Evolutionary conservation across 441 rosid species (phyloP).

Genomic region (Populus hybrid): DNA sequence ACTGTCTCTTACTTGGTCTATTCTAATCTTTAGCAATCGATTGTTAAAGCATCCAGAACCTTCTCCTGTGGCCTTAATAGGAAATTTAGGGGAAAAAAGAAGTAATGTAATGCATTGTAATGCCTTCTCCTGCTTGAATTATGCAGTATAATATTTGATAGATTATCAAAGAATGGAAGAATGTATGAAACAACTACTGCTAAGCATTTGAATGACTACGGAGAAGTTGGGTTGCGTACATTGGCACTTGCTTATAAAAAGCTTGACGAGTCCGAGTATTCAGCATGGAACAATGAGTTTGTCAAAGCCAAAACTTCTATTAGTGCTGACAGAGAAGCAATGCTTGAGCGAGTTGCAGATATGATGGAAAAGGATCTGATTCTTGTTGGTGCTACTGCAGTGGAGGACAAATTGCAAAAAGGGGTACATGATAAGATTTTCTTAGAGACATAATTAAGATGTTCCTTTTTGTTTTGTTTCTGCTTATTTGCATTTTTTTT

Average conservation of each 20-base stretch:
- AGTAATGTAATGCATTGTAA: background rate
- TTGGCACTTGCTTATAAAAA: conserved; percentile 81
- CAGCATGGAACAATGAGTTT: conserved; percentile 80
- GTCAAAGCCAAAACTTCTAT: conserved; percentile 76
- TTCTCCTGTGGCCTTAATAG: background rate
- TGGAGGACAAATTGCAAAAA: conserved; percentile 93
- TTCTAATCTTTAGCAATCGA: background rate
- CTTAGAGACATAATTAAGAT: conserved; percentile 6
- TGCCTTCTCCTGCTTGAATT: conserved; percentile 20
- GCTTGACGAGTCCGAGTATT: conserved; percentile 72
- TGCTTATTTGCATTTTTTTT: conserved; percentile 26
- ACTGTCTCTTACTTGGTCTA: background rate
- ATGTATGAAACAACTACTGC: conserved; percentile 60
- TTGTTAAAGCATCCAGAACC: background rate
- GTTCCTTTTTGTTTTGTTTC: conserved; percentile 13
- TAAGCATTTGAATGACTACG: conserved; percentile 85
- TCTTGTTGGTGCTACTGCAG: conserved; percentile 97
- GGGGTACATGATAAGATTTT: conserved; percentile 52
- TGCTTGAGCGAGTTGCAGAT: conserved; percentile 82
- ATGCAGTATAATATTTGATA: conserved; percentile 86
- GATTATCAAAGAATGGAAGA: conserved; percentile 80
- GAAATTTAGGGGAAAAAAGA: background rate
- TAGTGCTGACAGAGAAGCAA: conserved; percentile 70
- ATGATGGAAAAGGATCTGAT: conserved; percentile 84
- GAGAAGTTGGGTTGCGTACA: conserved; percentile 93